Conservation (phyloP, 75 land plant genomes). For the Gnetum montanum region DNA sequence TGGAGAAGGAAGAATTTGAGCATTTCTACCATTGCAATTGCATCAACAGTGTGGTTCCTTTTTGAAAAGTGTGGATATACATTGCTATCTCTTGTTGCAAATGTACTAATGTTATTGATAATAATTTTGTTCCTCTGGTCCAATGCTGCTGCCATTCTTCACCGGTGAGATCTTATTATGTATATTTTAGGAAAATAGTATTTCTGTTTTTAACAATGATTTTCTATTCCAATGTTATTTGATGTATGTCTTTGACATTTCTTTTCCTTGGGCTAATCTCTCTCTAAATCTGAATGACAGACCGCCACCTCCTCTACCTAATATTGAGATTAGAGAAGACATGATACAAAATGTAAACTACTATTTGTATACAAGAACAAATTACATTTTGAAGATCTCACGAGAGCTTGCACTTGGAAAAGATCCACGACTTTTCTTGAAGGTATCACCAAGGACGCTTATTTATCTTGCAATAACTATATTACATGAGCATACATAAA, state of each 20-base stretch:
- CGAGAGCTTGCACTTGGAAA: constrained; percentile 32
- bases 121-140: constrained; percentile 73
- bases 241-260: no score
- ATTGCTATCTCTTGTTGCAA: constrained; percentile 34
- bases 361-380: constrained; percentile 9
- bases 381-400: constrained; percentile 13
- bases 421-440: constrained; percentile 23
- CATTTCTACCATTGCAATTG: constrained; percentile 6
- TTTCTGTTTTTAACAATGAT: no score
- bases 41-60: constrained; percentile 40
- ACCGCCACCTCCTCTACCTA: constrained; percentile 24
- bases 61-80: constrained; percentile 61
- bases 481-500: background rate
- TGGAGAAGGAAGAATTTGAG: constrained; percentile 38
- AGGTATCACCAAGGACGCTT: constrained; percentile 11
- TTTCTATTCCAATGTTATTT: no score
- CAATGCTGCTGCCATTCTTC: constrained; percentile 58
- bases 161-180: constrained; percentile 40
- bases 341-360: constrained; percentile 11
- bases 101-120: constrained; percentile 46
- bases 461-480: background rate
- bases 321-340: constrained; percentile 19
- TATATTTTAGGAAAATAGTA: no score
- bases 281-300: no score
- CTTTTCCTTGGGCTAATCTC: no score